Evolutionary conservation across 2,329 filamentous ascomycete species (phyloP), one percentile per base, ranked within the genome.

Genomic region (Penicillium sp.): DNA sequence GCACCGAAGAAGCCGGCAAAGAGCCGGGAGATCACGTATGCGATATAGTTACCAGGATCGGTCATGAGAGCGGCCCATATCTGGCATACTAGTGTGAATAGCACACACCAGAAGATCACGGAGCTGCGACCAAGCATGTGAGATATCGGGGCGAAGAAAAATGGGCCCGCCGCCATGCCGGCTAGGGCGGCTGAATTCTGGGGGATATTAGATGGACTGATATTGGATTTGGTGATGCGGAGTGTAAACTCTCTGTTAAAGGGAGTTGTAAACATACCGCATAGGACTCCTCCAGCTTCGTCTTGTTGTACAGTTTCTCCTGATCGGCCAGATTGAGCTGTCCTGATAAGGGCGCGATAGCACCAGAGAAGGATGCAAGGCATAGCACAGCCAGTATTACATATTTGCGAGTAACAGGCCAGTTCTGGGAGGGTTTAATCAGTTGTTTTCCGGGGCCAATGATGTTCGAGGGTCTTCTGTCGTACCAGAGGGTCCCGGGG

Each of bases 1-100:
- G 69, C 68, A 23, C 77, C 75, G 48, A 74, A 75, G 57, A 76
- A 68, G n/a, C 74, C 73, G 0, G 69, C 62, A 53, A 76, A 68
- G n/a, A 73, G 67, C 21, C 73, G 69, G 4, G 74, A 75, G 1
- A 74, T 67, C 25, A 74, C 64, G 46, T 70, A 77, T 1, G 68
- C 52, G 27, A 71, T 69, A 42, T 75, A 76, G 34, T 75, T 63
- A 42, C 67, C 54, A 0, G 63, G 44, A 6, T 65, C 56, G 2
- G 66, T 75, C 72, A 76, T 75, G 12, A 68, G 53, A 2, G 72
- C 70, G 0, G 65, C 69, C 74, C 74, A 77, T 32, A 76, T 61
- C 52, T 75, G 69, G 38, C 68, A 68, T 23, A 64, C 60, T 5
- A 76, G 59, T 15, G 65, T 65, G n/a, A 60, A 68, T 12, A 76